Conservation (phyloP, 1,284 basidiomycete species). For the Hypsizygus ulmarius region DNA sequence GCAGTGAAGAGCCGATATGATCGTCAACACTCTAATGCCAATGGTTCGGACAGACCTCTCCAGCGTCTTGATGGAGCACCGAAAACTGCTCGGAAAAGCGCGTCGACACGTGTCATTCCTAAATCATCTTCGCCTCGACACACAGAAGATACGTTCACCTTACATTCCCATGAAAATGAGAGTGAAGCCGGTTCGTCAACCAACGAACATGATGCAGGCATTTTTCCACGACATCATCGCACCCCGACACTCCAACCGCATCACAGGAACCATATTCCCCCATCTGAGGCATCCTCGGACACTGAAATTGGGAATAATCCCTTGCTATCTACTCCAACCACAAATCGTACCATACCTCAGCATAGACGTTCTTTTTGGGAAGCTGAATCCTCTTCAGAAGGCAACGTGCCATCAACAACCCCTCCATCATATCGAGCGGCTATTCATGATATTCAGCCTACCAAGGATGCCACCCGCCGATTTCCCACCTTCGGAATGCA, state of each 20-base stretch:
- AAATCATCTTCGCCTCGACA: conserved; percentile 6
- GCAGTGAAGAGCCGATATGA: conserved; percentile 58
- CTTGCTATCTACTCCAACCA: conserved; percentile 2
- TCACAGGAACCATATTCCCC: background rate
- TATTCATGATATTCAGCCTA: conserved; percentile 26
- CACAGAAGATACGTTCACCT: conserved; percentile 20
- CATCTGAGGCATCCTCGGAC: conserved; percentile 1
- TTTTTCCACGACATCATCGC: background rate
- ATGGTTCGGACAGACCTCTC: background rate
- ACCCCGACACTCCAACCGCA: background rate
- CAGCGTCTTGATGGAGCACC: background rate
- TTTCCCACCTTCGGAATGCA: background rate
- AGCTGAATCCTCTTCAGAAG: conserved; percentile 12
- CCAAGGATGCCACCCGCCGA: background rate
- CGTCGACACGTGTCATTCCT: conserved; percentile 3
- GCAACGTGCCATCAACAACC: conserved; percentile 37
- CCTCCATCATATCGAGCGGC: conserved; percentile 53
- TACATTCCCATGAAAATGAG: conserved; percentile 18
- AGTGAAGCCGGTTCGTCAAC: conserved; percentile 5
- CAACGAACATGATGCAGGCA: background rate
- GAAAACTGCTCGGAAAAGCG: conserved; percentile 3
- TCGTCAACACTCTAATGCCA: conserved; percentile 23
- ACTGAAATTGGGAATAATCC: conserved; percentile 1
- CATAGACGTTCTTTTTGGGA: conserved; percentile 3
- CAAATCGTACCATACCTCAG: background rate